Evolutionary conservation across 345 rosid genomes (phyloP).

Genomic region (Diplotaxis tenuifolia): DNA sequence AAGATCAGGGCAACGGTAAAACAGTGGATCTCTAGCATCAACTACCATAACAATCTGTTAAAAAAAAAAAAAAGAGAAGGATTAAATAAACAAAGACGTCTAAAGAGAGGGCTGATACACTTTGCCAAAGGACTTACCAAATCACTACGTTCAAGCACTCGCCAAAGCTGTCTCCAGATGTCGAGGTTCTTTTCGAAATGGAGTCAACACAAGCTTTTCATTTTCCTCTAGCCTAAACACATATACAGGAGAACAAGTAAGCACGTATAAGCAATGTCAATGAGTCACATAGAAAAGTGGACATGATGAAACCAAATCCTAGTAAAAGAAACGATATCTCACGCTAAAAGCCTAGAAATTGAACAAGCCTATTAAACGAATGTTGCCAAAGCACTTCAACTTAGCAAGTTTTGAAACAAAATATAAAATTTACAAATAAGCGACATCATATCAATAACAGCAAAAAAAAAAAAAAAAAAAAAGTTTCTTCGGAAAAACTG

Average conservation of each 20-base stretch:
- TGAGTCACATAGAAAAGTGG: background rate
- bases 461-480: too few relatives aligned
- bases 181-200: conserved; percentile 97
- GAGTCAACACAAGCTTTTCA: conserved; percentile 89
- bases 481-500: too few relatives aligned
- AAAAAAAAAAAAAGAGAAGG: conserved; percentile 20
- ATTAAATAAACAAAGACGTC: conserved; percentile 1
- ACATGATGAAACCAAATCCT: conserved; percentile 1
- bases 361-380: too few relatives aligned
- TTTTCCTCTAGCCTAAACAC: conserved; percentile 85
- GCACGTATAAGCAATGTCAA: conserved; percentile 9
- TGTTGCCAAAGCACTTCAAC: too few relatives aligned
- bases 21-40: conserved; percentile 89
- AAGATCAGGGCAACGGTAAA: conserved; percentile 90
- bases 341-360: background rate
- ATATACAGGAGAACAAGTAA: conserved; percentile 9
- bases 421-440: too few relatives aligned
- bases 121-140: conserved; percentile 51
- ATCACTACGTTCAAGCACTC: conserved; percentile 96
- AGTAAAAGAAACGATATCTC: background rate
- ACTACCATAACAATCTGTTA: conserved; percentile 99
- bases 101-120: background rate
- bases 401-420: too few relatives aligned
- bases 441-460: background rate
- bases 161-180: conserved; percentile 99